Conservation (phyloP, 169 alveolate genomes). For the Ichthyophthirius multifiliis region DNA sequence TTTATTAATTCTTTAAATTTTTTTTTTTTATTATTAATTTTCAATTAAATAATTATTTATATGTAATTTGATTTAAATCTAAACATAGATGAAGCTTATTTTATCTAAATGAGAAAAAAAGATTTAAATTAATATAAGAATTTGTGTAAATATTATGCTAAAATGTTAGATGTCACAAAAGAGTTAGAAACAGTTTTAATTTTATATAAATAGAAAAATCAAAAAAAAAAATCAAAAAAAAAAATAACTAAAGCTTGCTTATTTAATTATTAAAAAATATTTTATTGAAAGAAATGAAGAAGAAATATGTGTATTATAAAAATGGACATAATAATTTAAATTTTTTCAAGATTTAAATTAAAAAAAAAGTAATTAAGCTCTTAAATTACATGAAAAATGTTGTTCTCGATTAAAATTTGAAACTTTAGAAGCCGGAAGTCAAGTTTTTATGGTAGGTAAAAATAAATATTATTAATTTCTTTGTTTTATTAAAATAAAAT, state of each 20-base stretch:
- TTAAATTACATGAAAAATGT: neutral
- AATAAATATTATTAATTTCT: neutral
- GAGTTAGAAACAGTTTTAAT: neutral
- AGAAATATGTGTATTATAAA: neutral
- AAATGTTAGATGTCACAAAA: neutral
- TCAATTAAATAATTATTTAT: no score
- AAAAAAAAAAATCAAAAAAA: no score
- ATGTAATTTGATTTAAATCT: no score
- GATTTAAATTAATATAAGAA: neutral
- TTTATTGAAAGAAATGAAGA: neutral
- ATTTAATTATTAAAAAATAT: neutral
- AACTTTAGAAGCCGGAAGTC: neutral
- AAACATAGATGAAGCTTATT: no score
- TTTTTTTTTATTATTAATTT: no score
- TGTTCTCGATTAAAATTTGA: neutral
- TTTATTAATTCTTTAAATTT: no score
- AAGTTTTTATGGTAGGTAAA: slow-evolving; percentile 4
- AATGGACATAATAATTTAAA: neutral
- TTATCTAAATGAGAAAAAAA: neutral
- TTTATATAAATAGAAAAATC: no score
- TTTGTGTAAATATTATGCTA: neutral
- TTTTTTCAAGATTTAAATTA: neutral
- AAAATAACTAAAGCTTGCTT: neutral
- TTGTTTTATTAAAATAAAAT: neutral
- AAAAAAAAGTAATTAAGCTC: neutral